These are phyloP conservation scores for Tulasnella sp. DNA, from an alignment of 768 basidiomycete species.

Conservation along the genomic window DNA sequence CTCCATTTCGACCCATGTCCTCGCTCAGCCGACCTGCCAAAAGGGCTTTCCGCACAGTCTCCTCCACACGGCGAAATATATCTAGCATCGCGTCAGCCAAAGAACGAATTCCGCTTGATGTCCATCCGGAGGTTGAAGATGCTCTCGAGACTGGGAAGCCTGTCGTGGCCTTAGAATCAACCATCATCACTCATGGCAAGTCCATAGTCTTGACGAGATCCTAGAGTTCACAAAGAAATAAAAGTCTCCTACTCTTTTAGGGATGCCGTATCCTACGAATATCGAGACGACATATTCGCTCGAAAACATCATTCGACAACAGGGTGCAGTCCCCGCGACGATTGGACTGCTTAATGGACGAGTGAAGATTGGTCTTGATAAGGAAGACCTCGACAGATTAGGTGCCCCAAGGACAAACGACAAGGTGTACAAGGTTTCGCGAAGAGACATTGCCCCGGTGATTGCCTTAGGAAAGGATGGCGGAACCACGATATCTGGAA, in stretches of 20 bases:
- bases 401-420: constrained; percentile 44
- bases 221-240: neutral
- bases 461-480: constrained; percentile 62
- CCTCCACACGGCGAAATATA: neutral
- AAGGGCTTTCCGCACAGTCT: neutral
- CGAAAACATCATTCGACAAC: constrained; percentile 62
- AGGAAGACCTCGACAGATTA: constrained; percentile 56
- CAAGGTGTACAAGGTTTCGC: constrained; percentile 46
- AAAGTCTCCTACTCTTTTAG: neutral
- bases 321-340: constrained; percentile 81
- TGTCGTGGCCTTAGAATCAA: constrained; percentile 85
- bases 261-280: constrained; percentile 77
- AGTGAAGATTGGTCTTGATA: constrained; percentile 74
- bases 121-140: constrained; percentile 72
- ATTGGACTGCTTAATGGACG: constrained; percentile 77
- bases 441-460: constrained; percentile 73
- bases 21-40: neutral
- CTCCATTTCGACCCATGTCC: neutral
- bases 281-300: constrained; percentile 60
- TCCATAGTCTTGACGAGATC: neutral
- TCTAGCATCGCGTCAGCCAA: neutral
- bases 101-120: constrained; percentile 9
- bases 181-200: constrained; percentile 77
- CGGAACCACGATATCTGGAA: constrained; percentile 49
- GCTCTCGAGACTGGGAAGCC: constrained; percentile 59